Percentiles rank a stretch among this genome's conserved stretches.
phyloP scores from a whole-genome alignment of 2,329 filamentous ascomycete species.

The Calonectria pauciramosa region DNA sequence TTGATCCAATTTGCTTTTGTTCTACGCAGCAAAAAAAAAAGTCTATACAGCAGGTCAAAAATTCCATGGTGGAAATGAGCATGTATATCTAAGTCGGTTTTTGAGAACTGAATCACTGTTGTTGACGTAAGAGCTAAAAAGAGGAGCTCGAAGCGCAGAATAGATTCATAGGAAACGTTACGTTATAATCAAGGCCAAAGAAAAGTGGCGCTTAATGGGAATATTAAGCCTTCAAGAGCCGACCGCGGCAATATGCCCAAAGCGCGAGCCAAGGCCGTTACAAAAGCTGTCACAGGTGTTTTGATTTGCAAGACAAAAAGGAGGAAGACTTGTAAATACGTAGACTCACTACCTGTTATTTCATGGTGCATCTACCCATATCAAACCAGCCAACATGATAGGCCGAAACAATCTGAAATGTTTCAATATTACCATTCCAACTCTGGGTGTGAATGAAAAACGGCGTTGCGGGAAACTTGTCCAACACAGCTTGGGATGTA shows the following conservation, averaged over 20 bases:
- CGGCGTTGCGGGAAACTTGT: not conserved
- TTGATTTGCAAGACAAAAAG: not conserved
- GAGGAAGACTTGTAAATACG: not conserved
- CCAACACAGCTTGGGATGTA: not conserved
- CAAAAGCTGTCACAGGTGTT: not conserved
- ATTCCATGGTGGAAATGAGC: not conserved
- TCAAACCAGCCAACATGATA: not conserved
- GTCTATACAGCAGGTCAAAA: not conserved
- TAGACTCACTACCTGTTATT: not conserved
- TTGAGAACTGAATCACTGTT: too few relatives aligned
- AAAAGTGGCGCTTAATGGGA: not conserved
- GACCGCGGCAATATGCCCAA: not conserved
- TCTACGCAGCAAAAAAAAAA: not conserved
- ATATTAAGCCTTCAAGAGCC: not conserved
- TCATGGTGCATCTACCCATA: not conserved
- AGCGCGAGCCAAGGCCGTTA: not conserved
- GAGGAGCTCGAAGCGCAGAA: not conserved
- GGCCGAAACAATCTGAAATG: not conserved
- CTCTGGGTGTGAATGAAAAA: not conserved
- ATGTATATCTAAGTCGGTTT: too few relatives aligned
- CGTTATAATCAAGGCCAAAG: not conserved
- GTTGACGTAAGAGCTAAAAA: too few relatives aligned
- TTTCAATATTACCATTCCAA: not conserved
- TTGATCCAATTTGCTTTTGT: not conserved
- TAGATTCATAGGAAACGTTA: not conserved